These are phyloP conservation scores for Musa beccarii DNA, from an alignment of 176 grass and related monocot genomes.

Conservation along the genomic window DNA sequence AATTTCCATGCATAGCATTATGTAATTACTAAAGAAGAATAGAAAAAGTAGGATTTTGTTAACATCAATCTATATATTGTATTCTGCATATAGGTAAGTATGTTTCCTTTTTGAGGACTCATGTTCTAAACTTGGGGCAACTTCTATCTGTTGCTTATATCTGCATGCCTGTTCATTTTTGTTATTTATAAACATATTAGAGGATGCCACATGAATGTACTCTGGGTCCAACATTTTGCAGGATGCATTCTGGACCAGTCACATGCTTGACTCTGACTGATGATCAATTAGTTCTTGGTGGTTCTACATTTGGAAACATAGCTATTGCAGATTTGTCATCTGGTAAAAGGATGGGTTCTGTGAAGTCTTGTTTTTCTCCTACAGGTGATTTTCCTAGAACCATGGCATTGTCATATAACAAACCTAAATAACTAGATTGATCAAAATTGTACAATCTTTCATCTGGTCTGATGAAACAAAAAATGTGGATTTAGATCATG, in stretches of 20 bases:
- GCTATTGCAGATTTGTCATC: conserved; percentile 76
- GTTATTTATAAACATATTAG: not conserved
- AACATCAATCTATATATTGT: not conserved
- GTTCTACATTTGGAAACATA: conserved; percentile 82
- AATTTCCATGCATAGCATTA: not conserved
- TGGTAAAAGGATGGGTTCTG: conserved; percentile 59
- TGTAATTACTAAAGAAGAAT: not conserved
- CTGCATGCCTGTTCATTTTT: not conserved
- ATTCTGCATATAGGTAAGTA: not conserved
- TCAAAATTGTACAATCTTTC: not conserved
- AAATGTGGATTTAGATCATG: not conserved
- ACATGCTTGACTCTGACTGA: conserved; percentile 71
- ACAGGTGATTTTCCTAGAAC: conserved; percentile 41
- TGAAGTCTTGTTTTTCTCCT: conserved; percentile 65
- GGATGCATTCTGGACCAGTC: conserved; percentile 71
- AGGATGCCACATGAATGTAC: not conserved
- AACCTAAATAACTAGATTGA: not conserved
- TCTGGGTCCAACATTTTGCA: conserved; percentile 23
- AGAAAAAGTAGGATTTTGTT: not conserved
- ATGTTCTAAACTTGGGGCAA: not conserved
- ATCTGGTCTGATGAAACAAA: not conserved
- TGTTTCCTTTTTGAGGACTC: not conserved
- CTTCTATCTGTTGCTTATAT: not conserved
- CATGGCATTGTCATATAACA: conserved; percentile 9
- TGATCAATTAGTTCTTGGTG: conserved; percentile 71